Evolutionary conservation across 208 protist genomes (phyloP).

Genomic region (Leishmania gerbilli): DNA sequence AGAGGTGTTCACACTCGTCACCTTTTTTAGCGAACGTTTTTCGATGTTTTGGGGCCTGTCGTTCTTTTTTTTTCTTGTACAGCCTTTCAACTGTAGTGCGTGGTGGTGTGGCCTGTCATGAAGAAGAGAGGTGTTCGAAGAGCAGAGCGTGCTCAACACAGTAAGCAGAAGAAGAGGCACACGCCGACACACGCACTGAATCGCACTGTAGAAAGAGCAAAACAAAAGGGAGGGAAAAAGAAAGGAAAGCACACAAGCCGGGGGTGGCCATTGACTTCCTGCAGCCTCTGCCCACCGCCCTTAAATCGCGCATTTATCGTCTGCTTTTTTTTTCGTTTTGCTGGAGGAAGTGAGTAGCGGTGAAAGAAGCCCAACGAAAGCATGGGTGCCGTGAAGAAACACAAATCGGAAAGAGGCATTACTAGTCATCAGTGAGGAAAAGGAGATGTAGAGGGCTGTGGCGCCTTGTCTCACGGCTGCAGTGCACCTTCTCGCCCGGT

Average conservation of each 20-base stretch:
- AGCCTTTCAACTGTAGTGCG: neutral
- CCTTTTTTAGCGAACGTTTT: neutral
- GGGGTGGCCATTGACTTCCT: neutral
- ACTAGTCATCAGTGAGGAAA: neutral
- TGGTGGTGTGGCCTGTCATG: neutral
- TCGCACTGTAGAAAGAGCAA: neutral
- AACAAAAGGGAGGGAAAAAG: conserved; percentile 6
- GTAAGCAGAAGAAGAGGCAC: conserved; percentile 1
- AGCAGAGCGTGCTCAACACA: neutral
- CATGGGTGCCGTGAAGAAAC: neutral
- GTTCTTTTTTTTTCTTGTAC: neutral
- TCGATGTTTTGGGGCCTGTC: neutral
- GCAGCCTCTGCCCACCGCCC: neutral
- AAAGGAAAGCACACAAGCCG: neutral
- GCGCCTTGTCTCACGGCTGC: neutral
- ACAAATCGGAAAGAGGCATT: neutral
- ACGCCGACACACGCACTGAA: neutral
- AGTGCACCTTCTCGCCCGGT: neutral
- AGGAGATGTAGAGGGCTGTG: neutral
- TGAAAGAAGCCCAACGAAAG: neutral
- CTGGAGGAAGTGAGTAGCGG: neutral
- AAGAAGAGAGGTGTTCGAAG: neutral
- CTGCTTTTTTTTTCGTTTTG: neutral
- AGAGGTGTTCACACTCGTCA: neutral
- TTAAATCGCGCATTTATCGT: neutral